These are phyloP conservation scores for Coemansia aciculifera DNA, from an alignment of 192 early-diverging fungal genomes.

Conservation along the genomic window DNA sequence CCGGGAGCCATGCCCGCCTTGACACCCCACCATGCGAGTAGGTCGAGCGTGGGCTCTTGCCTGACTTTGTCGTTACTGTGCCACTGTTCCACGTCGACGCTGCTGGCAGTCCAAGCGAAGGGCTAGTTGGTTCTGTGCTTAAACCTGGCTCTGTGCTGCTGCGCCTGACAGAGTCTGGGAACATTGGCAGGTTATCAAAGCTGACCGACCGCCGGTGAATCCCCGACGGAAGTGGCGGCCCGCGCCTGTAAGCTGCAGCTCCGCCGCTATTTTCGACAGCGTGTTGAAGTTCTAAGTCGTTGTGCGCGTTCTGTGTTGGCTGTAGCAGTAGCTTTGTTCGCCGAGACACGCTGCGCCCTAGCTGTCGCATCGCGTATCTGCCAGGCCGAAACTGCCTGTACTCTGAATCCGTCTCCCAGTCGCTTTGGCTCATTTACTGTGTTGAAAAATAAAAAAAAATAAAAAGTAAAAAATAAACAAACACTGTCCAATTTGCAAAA, in stretches of 20 bases:
- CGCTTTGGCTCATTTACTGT: slow-evolving; percentile 27
- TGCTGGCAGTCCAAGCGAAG: slow-evolving; percentile 15
- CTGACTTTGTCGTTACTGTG: slow-evolving; percentile 14
- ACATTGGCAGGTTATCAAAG: slow-evolving; percentile 44
- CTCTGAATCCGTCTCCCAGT: slow-evolving; percentile 52
- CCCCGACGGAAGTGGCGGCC: slow-evolving; percentile 47
- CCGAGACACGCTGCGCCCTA: slow-evolving; percentile 49
- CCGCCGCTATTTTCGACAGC: not conserved
- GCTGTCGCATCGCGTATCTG: slow-evolving; percentile 46
- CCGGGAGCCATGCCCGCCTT: slow-evolving; percentile 40
- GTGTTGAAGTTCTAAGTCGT: not conserved
- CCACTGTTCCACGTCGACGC: slow-evolving; percentile 52
- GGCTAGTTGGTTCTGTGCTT: slow-evolving; percentile 1
- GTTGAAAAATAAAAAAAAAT: not conserved
- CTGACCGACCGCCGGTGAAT: slow-evolving; percentile 50
- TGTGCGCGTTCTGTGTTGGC: not conserved
- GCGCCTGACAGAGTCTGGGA: slow-evolving; percentile 33
- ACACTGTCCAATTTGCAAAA: not conserved
- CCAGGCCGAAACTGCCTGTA: slow-evolving; percentile 46
- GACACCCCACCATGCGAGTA: slow-evolving; percentile 6
- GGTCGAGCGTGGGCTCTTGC: not conserved
- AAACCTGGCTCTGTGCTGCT: slow-evolving; percentile 40
- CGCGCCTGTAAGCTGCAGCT: slow-evolving; percentile 11
- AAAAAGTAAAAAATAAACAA: not conserved
- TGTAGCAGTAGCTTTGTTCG: slow-evolving; percentile 27